These are phyloP conservation scores for Paramecium pentaurelia DNA, from an alignment of 73 alveolate genomes.

Conservation along the genomic window DNA sequence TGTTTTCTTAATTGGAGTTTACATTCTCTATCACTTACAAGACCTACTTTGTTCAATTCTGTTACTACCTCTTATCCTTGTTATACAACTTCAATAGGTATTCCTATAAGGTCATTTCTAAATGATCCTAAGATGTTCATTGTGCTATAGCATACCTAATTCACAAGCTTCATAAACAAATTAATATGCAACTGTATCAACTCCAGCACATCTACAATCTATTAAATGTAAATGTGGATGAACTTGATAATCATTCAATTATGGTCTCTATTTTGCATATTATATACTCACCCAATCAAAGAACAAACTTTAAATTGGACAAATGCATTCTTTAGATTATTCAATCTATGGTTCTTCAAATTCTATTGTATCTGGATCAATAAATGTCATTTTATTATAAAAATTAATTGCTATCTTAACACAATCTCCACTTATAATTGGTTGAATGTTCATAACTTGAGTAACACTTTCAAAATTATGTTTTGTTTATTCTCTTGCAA, in stretches of 20 bases:
- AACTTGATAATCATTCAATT: background rate
- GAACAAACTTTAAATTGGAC: constrained; percentile 2
- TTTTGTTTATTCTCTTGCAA: background rate
- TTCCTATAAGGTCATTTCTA: background rate
- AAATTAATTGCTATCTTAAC: constrained; percentile 15
- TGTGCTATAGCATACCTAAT: background rate
- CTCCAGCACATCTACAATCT: background rate
- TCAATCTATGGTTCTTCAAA: background rate
- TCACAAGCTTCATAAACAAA: background rate
- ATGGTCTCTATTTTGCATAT: background rate
- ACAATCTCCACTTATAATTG: background rate
- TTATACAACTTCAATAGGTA: constrained; percentile 19
- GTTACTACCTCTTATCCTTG: background rate
- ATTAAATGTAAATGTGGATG: background rate
- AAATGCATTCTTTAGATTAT: background rate
- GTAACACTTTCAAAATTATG: background rate
- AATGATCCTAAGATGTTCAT: background rate
- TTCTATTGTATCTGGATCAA: background rate
- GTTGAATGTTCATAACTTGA: background rate
- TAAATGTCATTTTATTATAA: background rate
- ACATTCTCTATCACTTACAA: background rate
- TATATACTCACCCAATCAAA: constrained; percentile 1
- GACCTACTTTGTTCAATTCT: background rate
- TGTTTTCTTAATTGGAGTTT: background rate
- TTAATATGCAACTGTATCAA: constrained; percentile 6